Percentiles rank a stretch among this genome's conserved stretches.
phyloP scores from a whole-genome alignment of 305 asterid genomes.

The Coffea humblotiana region DNA sequence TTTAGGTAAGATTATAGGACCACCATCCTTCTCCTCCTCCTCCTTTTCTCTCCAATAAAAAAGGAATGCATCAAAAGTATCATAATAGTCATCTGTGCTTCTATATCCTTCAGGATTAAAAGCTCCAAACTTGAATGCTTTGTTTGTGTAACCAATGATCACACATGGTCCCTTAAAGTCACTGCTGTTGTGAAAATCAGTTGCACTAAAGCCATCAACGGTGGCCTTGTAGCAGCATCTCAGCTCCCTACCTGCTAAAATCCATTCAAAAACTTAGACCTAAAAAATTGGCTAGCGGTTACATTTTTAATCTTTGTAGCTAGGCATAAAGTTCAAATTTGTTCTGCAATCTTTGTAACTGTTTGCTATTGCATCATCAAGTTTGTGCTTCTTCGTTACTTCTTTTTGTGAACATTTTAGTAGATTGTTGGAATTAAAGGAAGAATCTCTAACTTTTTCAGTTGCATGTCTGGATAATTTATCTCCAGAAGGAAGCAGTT shows the following conservation, averaged over 20 bases:
- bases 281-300: not conserved
- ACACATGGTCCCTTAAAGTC: conserved; percentile 96
- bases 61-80: conserved; percentile 77
- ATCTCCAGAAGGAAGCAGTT: conserved; percentile 1
- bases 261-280: not conserved
- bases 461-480: not conserved
- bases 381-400: not conserved
- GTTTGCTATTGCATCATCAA: not conserved
- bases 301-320: not conserved
- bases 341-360: too few species aligned
- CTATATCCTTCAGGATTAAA: conserved; percentile 88
- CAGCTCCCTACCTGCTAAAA: conserved; percentile 57
- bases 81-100: conserved; percentile 87
- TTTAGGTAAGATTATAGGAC: conserved; percentile 58
- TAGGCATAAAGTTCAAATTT: not conserved
- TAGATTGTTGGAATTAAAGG: not conserved
- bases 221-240: conserved; percentile 86
- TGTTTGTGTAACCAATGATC: conserved; percentile 64
- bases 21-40: not conserved
- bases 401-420: not conserved
- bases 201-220: conserved; percentile 77
- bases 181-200: conserved; percentile 63
- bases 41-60: conserved; percentile 59
- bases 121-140: conserved; percentile 73
- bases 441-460: conserved; percentile 1